Evolutionary conservation across 352 stramenopile genomes (phyloP), one percentile per base, ranked within the genome.

Genomic region (Phytophthora foliorum): DNA sequence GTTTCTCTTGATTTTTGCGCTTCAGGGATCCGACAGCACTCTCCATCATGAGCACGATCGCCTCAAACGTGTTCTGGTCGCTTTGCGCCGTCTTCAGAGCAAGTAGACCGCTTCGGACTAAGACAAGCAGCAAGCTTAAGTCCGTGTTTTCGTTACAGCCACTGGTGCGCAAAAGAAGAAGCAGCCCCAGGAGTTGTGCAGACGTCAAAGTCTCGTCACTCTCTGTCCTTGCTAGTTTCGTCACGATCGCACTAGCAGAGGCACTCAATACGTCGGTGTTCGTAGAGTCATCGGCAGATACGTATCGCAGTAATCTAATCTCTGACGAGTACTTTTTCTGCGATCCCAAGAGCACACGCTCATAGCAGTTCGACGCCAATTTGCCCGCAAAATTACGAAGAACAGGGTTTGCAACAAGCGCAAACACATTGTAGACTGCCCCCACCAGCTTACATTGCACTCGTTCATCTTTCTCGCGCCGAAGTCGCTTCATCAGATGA

Each of bases 91-190:
- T 27, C 48, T 72, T 72, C 2, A 83, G 9, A 36, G 44, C 19
- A 38, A 36, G 21, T 25, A 77, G 17, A 17, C 50, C 50, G 21
- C 64, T 75, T 8, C 58, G 72, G 48, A 76, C 14, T 38, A 83
- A 49, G 13, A 78, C 27, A 19, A 52, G 34, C 29, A 76, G 42
- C 19, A 81, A 36, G 16, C 55, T 58, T 16, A 46, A 36, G 25
- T 52, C 44, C 16, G 38, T 16, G 8, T 13, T 50, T 42, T 60
- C 41, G 24, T 25, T 44, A 22, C 8, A 38, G 3, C 3, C 50
- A 56, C 27, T 54, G 36, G 24, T 76, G 9, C 69, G 76, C 54
- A 74, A 66, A 39, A 82, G 21, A n/a, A 86, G 42, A 24, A 89
- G 57, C 6, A 86, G 29, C 16, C 68, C 72, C 4, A 77, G 41